Conservation (phyloP, 2,329 filamentous ascomycete genomes). For the Madurella mycetomatis region DNA sequence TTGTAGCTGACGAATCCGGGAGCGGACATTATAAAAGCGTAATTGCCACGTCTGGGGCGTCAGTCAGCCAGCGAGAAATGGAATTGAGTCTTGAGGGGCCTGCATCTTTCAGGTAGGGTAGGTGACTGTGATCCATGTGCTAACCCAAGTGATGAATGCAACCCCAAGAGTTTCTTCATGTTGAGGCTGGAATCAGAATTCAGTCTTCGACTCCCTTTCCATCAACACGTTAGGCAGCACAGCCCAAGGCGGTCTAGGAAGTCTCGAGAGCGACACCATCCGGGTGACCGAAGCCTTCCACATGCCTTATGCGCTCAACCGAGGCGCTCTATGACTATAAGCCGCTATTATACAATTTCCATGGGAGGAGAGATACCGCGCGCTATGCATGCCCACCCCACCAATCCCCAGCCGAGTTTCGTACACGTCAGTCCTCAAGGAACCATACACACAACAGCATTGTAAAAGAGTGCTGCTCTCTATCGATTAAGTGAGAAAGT, state of each 20-base stretch:
- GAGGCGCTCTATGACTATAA: constrained; percentile 28
- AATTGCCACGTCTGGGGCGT: neutral
- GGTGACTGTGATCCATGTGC: neutral
- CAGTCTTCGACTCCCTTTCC: neutral
- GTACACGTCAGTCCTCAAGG: constrained; percentile 20
- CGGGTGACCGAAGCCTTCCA: constrained; percentile 12
- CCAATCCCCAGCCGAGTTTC: constrained; percentile 12
- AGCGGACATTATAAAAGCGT: neutral
- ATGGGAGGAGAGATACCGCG: constrained; percentile 50
- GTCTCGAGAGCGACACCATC: constrained; percentile 2
- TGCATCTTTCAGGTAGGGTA: constrained; percentile 9
- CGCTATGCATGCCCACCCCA: constrained; percentile 34
- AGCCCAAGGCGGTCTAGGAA: neutral
- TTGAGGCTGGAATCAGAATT: too few relatives aligned
- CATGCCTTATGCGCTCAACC: constrained; percentile 20
- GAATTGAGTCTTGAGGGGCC: neutral
- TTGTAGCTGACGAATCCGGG: constrained; percentile 1
- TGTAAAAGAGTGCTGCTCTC: constrained; percentile 17
- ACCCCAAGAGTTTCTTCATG: neutral
- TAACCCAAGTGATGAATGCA: neutral
- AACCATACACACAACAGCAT: constrained; percentile 16
- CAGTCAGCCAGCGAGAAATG: neutral
- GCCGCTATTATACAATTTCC: constrained; percentile 44
- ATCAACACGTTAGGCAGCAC: neutral
- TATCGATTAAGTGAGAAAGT: constrained; percentile 20